Evolutionary conservation across 2,329 filamentous ascomycete species (phyloP).

Genomic region (Ceratocystis lukuohia): DNA sequence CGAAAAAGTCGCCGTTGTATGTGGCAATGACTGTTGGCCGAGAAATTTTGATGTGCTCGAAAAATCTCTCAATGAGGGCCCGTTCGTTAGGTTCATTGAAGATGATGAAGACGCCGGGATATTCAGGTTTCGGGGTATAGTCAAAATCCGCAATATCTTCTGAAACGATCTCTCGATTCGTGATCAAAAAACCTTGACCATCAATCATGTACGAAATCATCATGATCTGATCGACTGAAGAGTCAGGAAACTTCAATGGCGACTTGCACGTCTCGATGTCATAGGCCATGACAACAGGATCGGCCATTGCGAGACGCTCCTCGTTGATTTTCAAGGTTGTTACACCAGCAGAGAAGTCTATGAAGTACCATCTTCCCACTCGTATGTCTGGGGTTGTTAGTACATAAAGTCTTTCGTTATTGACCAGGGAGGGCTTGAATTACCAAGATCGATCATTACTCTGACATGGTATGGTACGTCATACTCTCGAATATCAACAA

Average conservation of each 20-base stretch:
- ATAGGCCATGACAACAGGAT: constrained; percentile 96
- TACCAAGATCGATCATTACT: constrained; percentile 90
- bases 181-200: constrained; percentile 93
- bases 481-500: constrained; percentile 97
- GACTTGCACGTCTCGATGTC: constrained; percentile 97
- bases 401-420: neutral
- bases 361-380: constrained; percentile 92
- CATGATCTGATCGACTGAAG: constrained; percentile 92
- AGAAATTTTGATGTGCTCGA: constrained; percentile 87
- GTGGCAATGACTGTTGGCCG: constrained; percentile 93
- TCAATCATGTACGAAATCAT: constrained; percentile 99
- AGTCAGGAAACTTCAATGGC: constrained; percentile 91
- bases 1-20: constrained; percentile 99
- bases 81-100: constrained; percentile 97
- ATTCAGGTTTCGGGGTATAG: constrained; percentile 94
- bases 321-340: constrained; percentile 75
- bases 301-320: constrained; percentile 76
- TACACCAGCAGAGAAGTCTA: constrained; percentile 83
- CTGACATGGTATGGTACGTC: constrained; percentile 98
- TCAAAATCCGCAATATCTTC: constrained; percentile 97
- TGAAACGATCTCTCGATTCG: constrained; percentile 92
- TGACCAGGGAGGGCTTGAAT: neutral
- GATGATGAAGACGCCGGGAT: constrained; percentile 87
- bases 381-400: constrained; percentile 57
- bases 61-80: constrained; percentile 76